Percentiles rank a stretch among this genome's conserved stretches.
Conservation (phyloP, 2,329 filamentous ascomycete species). For the Aspergillus ochraceus region DNA sequence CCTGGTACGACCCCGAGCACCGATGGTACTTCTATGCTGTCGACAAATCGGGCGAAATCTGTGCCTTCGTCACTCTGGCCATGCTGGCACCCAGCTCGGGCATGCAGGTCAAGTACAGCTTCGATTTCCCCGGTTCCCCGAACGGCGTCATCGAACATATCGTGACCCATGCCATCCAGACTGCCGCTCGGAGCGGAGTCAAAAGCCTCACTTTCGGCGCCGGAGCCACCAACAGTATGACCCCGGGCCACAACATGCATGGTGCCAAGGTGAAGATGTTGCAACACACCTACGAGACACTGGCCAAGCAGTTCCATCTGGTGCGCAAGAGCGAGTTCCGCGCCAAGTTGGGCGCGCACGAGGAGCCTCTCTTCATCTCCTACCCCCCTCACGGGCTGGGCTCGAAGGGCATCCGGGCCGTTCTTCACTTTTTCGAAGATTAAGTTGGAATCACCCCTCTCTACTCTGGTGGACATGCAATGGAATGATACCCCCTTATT, state of each 20-base stretch:
- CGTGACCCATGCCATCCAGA: conserved; percentile 69
- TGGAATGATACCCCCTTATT: neutral
- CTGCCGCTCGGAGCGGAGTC: conserved; percentile 58
- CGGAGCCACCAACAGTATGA: conserved; percentile 72
- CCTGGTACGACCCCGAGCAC: conserved; percentile 82
- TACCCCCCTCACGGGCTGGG: conserved; percentile 86
- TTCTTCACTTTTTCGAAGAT: conserved; percentile 85
- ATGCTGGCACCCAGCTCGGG: conserved; percentile 78
- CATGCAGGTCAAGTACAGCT: conserved; percentile 94
- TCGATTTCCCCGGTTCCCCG: conserved; percentile 87
- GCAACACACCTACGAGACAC: conserved; percentile 75
- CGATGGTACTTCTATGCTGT: conserved; percentile 82
- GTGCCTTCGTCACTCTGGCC: conserved; percentile 77
- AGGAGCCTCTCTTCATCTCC: conserved; percentile 84
- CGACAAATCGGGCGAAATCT: conserved; percentile 69
- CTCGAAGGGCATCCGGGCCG: conserved; percentile 76
- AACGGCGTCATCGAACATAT: conserved; percentile 83
- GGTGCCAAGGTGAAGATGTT: conserved; percentile 79
- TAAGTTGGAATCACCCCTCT: conserved; percentile 20
- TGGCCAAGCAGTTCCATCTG: conserved; percentile 79
- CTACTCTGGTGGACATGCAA: neutral
- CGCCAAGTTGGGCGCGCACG: conserved; percentile 81
- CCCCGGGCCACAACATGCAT: conserved; percentile 76
- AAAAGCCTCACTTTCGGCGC: conserved; percentile 81
- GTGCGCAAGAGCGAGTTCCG: conserved; percentile 86